Evolutionary conservation across 177 flowering plant species (phyloP), one percentile per base, ranked within the genome.

Genomic region (Vitis hybrid): DNA sequence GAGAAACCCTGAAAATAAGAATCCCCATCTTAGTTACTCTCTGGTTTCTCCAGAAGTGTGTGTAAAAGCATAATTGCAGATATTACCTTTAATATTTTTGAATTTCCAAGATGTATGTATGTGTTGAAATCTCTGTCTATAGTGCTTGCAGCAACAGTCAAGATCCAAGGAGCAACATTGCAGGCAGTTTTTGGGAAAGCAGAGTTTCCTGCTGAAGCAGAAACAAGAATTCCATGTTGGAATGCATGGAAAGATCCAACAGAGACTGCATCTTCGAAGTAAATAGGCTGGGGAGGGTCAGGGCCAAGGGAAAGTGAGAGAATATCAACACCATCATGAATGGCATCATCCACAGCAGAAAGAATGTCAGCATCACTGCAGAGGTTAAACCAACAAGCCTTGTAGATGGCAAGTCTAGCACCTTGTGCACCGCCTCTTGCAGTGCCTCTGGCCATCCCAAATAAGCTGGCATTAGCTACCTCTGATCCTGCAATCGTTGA

Each of bases 131-230:
- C 77, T 30, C 91, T 76, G 65, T 89, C 88, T 12, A 87, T 10
- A 2, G 89, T 79, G 76, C 89, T 87, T 15, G 91, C 88, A 34
- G 86, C 93, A 17, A 86, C 91, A 11, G 91, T 87, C 56, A 89
- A 80, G 60, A 89, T 83, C 93, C 93, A 86, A 21, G 93, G 91
- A 66, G 91, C 89, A 67, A 75, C 81, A 71, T 88, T 88, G 56
- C 69, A 5, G 14, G 76, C 90, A 62, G 83, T 83, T 17, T 74
- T 17, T 0, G 84, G 83, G 10, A 83, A 73, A 58, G 67, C 56
- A 2, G 77, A 60, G 77, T 87, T 87, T 18, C 89, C 87, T 7
- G 89, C 89, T 5, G 88, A 81, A 17, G 84, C 85, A 60, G 85
- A 79, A 66, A 85, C 78, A 49, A 86, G 65, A 12, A 89, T 79